Conservation (phyloP, 2,329 filamentous ascomycete species). For the Cryphonectria parasitica region DNA sequence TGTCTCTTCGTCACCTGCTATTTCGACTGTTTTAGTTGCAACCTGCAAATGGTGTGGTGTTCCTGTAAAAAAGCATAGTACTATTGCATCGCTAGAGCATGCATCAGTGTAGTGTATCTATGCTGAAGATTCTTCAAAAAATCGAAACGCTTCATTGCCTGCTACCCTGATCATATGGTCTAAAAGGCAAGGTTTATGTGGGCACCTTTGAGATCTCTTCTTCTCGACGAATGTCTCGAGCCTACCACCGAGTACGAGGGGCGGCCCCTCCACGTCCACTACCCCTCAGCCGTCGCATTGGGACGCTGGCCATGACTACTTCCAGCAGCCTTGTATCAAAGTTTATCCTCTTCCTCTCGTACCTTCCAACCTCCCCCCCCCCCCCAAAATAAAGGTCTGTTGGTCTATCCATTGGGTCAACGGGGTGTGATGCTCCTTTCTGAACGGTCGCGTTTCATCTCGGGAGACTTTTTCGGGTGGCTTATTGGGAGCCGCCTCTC, state of each 20-base stretch:
- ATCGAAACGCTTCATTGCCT: conserved; percentile 5
- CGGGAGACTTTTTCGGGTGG: not conserved
- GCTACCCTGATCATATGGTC: not conserved
- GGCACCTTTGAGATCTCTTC: not conserved
- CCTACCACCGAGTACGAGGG: not conserved
- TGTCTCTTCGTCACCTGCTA: not conserved
- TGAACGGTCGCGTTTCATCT: not conserved
- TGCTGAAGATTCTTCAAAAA: not conserved
- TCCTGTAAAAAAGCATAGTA: not conserved
- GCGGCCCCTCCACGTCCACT: not conserved
- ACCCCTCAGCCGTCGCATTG: not conserved
- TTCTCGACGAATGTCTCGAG: not conserved
- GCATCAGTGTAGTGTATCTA: not conserved
- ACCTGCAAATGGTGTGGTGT: not conserved
- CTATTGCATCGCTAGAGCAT: not conserved
- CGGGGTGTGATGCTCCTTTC: not conserved
- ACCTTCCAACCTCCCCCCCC: not conserved
- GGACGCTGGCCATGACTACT: not conserved
- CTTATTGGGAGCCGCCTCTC: conserved; percentile 66
- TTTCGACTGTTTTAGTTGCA: not conserved
- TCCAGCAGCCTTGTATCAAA: not conserved
- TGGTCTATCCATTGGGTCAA: not conserved
- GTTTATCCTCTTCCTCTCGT: not conserved
- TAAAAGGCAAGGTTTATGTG: not conserved
- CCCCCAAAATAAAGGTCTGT: no score